phyloP scores from a whole-genome alignment of 805 yeast species.

The Debaryomyces tyrocola region DNA sequence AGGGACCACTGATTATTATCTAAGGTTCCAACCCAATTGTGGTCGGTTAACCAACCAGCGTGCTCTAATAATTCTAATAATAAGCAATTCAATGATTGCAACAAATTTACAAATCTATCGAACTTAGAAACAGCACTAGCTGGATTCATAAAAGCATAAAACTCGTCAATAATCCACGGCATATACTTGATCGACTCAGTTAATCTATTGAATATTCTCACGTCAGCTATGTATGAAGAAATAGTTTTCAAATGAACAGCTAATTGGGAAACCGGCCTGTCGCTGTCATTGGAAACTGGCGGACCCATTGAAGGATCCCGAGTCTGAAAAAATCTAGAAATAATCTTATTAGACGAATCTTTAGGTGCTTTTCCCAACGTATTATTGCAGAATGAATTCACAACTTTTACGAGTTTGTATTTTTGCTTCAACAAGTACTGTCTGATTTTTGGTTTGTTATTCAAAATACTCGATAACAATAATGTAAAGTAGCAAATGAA shows the following conservation, averaged over 20 bases:
- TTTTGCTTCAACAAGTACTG: slow-evolving; percentile 28
- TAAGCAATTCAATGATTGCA: slow-evolving; percentile 42
- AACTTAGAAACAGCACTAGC: slow-evolving; percentile 22
- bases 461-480: slow-evolving; percentile 32
- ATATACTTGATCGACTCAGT: slow-evolving; percentile 41
- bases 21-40: slow-evolving; percentile 42
- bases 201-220: slow-evolving; percentile 42
- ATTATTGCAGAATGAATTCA: slow-evolving; percentile 7
- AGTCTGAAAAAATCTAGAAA: slow-evolving; percentile 8
- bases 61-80: slow-evolving; percentile 41
- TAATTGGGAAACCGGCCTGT: slow-evolving; percentile 16
- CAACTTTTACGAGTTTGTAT: slow-evolving; percentile 18
- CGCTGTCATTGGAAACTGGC: not conserved
- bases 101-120: slow-evolving; percentile 34
- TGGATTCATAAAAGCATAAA: slow-evolving; percentile 25
- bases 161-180: slow-evolving; percentile 47
- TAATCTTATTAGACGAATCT: slow-evolving; percentile 12
- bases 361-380: slow-evolving; percentile 15
- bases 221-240: slow-evolving; percentile 38
- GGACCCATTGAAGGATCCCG: not conserved
- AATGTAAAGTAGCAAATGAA: slow-evolving; percentile 45
- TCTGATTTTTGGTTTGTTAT: slow-evolving; percentile 36
- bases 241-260: slow-evolving; percentile 37
- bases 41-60: slow-evolving; percentile 47
- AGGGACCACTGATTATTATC: slow-evolving; percentile 43